Evolutionary conservation across 768 basidiomycete genomes (phyloP).

Genomic region (Lactifluus hygrophoroides): DNA sequence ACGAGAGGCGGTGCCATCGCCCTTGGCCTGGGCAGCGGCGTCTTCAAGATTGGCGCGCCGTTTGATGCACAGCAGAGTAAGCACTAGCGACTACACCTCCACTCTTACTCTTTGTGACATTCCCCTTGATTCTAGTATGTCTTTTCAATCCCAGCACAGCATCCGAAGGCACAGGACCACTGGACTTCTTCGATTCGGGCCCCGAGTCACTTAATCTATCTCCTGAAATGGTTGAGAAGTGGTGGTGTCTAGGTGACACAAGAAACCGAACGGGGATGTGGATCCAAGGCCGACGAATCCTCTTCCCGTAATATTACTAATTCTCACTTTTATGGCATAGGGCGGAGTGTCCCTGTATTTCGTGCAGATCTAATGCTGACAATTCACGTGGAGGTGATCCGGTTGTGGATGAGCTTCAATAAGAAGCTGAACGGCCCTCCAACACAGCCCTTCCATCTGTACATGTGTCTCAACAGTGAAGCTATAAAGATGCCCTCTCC

Average conservation of each 20-base stretch:
- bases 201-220: constrained; percentile 22
- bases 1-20: constrained; percentile 73
- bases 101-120: constrained; percentile 1
- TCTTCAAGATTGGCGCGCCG: constrained; percentile 51
- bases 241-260: constrained; percentile 80
- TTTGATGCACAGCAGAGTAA: constrained; percentile 73
- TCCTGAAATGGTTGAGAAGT: constrained; percentile 66
- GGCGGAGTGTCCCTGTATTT: neutral
- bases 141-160: constrained; percentile 21
- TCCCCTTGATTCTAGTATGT: neutral
- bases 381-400: neutral
- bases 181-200: constrained; percentile 58
- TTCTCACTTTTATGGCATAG: neutral
- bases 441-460: neutral
- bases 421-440: neutral
- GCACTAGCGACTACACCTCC: constrained; percentile 26
- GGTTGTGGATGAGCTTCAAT: neutral
- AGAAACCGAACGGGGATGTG: constrained; percentile 63
- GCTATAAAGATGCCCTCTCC: constrained; percentile 4
- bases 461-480: neutral
- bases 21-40: constrained; percentile 42
- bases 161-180: constrained; percentile 44
- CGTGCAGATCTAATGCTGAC: neutral
- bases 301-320: constrained; percentile 2
- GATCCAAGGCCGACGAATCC: constrained; percentile 52